Conservation (phyloP, 164 flowering plant genomes). For the Sextonia rubra region DNA sequence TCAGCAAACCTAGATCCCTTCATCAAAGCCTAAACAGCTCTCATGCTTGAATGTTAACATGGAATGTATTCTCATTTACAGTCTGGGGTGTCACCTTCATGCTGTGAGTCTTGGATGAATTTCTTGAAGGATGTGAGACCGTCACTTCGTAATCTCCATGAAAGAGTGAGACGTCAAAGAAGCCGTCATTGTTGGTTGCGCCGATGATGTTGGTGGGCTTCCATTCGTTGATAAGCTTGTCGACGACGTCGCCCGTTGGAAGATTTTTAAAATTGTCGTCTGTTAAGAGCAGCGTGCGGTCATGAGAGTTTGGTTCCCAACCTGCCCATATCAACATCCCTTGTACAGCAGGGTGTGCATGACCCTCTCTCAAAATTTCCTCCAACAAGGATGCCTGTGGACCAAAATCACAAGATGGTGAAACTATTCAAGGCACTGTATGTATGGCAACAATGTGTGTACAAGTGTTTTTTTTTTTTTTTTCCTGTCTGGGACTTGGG, state of each 20-base stretch:
- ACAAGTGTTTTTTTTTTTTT: not conserved
- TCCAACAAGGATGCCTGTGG: slow-evolving; percentile 51
- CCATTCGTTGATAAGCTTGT: slow-evolving; percentile 52
- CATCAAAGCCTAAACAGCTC: not conserved
- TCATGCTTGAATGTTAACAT: slow-evolving; percentile 11
- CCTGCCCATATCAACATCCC: slow-evolving; percentile 75
- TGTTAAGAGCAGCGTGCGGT: slow-evolving; percentile 56
- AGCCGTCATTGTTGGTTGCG: slow-evolving; percentile 37
- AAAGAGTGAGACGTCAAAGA: slow-evolving; percentile 39
- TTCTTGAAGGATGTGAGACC: slow-evolving; percentile 25
- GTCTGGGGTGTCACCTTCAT: slow-evolving; percentile 15
- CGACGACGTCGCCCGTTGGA: slow-evolving; percentile 68
- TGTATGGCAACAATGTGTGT: not conserved
- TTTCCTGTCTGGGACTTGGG: not conserved
- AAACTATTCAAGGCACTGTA: not conserved
- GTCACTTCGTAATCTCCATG: slow-evolving; percentile 62
- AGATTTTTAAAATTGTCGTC: slow-evolving; percentile 64
- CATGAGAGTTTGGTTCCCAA: slow-evolving; percentile 42
- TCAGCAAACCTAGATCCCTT: no score
- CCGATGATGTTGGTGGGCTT: slow-evolving; percentile 10
- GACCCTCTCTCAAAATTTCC: slow-evolving; percentile 48
- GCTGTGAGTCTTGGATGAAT: slow-evolving; percentile 17
- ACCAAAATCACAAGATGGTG: not conserved
- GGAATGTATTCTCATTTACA: slow-evolving; percentile 5
- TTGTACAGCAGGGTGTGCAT: slow-evolving; percentile 49